Percentiles rank a stretch among this genome's conserved stretches.
Evolutionary conservation across 129 eudicot species (phyloP).

Genomic region (Lactuca saligna): DNA sequence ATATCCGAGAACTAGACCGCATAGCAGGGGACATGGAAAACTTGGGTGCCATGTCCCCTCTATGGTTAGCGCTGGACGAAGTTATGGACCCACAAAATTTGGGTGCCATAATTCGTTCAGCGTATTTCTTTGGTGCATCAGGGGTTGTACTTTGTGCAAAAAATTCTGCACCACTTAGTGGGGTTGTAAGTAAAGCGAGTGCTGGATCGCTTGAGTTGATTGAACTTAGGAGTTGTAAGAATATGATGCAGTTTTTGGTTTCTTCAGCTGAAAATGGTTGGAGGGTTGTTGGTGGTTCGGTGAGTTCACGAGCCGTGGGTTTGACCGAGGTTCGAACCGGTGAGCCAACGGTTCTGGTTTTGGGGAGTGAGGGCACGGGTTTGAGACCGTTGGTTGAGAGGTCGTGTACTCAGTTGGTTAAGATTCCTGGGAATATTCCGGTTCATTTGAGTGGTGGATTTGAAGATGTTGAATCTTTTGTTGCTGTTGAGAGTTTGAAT

Average conservation of each 20-base stretch:
- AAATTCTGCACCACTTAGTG: slow-evolving; percentile 95
- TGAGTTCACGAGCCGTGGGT: slow-evolving; percentile 63
- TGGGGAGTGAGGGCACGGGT: slow-evolving; percentile 96
- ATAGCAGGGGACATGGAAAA: slow-evolving; percentile 16
- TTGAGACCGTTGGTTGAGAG: slow-evolving; percentile 93
- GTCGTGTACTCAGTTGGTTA: slow-evolving; percentile 74
- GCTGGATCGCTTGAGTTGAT: slow-evolving; percentile 89
- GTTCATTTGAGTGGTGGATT: slow-evolving; percentile 45
- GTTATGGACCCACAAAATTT: slow-evolving; percentile 96
- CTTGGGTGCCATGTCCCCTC: slow-evolving; percentile 42
- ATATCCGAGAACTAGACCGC: slow-evolving; percentile 67
- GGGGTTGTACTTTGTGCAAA: slow-evolving; percentile 96
- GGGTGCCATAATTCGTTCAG: slow-evolving; percentile 88
- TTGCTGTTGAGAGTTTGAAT: slow-evolving; percentile 96
- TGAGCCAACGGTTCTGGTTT: slow-evolving; percentile 79
- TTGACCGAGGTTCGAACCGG: slow-evolving; percentile 56
- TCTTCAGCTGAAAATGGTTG: slow-evolving; percentile 90
- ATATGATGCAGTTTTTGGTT: slow-evolving; percentile 95
- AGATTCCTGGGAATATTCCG: slow-evolving; percentile 70
- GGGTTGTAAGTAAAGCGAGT: slow-evolving; percentile 98
- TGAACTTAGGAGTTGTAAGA: slow-evolving; percentile 84
- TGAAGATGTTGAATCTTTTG: slow-evolving; percentile 62
- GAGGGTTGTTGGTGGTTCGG: slow-evolving; percentile 94
- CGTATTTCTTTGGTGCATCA: slow-evolving; percentile 85
- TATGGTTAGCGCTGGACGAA: slow-evolving; percentile 96